Percentiles rank a stretch among this genome's conserved stretches.
Evolutionary conservation across 805 yeast genomes (phyloP).

Genomic region (Suhomyces sp.): DNA sequence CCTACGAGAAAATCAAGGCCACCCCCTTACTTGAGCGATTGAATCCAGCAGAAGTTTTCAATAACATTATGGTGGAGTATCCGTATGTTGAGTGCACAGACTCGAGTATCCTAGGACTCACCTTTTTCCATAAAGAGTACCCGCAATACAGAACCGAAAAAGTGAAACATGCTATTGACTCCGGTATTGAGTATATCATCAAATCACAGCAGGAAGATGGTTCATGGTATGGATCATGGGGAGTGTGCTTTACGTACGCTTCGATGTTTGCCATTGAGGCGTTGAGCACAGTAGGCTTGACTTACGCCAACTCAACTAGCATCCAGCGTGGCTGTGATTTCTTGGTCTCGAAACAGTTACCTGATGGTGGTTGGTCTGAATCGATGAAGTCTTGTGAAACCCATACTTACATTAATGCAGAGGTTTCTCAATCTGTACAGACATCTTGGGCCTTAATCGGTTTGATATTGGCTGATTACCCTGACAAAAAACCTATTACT

Average conservation of each 20-base stretch:
- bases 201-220: slow-evolving; percentile 75
- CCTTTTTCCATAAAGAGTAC: slow-evolving; percentile 66
- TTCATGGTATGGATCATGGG: slow-evolving; percentile 99
- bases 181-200: slow-evolving; percentile 72
- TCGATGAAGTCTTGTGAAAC: slow-evolving; percentile 87
- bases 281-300: slow-evolving; percentile 62
- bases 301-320: slow-evolving; percentile 56
- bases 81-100: slow-evolving; percentile 99
- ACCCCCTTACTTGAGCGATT: slow-evolving; percentile 70
- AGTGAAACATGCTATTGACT: slow-evolving; percentile 63
- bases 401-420: slow-evolving; percentile 65
- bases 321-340: slow-evolving; percentile 85
- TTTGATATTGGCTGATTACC: slow-evolving; percentile 75
- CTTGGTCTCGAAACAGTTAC: slow-evolving; percentile 66
- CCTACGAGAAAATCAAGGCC: slow-evolving; percentile 85
- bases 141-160: slow-evolving; percentile 63
- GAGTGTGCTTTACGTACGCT: slow-evolving; percentile 92
- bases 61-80: slow-evolving; percentile 96
- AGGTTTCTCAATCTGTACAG: slow-evolving; percentile 72
- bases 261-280: slow-evolving; percentile 98
- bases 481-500: slow-evolving; percentile 58
- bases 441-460: slow-evolving; percentile 93
- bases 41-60: slow-evolving; percentile 97
- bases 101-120: slow-evolving; percentile 85
- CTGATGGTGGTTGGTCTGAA: slow-evolving; percentile 98